Conservation (phyloP, 2,329 filamentous ascomycete species). For the Trichoderma breve region DNA sequence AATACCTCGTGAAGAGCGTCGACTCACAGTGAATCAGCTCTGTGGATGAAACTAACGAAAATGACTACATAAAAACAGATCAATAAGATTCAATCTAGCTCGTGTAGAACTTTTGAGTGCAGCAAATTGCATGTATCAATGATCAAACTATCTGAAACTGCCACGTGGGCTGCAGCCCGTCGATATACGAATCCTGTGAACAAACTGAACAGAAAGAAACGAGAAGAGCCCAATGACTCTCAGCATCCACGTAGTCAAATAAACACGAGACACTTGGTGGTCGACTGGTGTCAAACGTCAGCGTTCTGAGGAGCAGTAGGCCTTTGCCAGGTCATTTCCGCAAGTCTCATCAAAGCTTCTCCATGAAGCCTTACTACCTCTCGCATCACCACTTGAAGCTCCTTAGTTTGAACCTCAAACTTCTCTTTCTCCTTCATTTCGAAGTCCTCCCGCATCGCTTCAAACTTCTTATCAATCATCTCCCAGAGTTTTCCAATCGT, state of each 20-base stretch:
- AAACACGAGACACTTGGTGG: background rate
- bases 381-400: background rate
- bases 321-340: background rate
- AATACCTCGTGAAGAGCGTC: background rate
- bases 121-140: background rate
- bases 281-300: background rate
- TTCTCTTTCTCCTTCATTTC: background rate
- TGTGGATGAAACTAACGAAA: background rate
- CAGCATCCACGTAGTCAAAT: background rate
- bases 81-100: background rate
- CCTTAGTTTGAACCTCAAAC: background rate
- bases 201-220: background rate
- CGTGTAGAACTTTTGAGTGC: background rate
- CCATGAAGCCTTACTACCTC: background rate
- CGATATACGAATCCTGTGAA: background rate
- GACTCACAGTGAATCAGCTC: background rate
- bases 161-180: background rate
- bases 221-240: background rate
- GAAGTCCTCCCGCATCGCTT: background rate
- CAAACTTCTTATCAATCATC: background rate
- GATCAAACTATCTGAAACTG: background rate
- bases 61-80: background rate
- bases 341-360: background rate
- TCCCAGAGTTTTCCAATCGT: background rate
- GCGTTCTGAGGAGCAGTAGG: background rate